Evolutionary conservation across 1,139 yeast genomes (phyloP), one percentile per base, ranked within the genome.

Genomic region (Debaryomyces udenii): DNA sequence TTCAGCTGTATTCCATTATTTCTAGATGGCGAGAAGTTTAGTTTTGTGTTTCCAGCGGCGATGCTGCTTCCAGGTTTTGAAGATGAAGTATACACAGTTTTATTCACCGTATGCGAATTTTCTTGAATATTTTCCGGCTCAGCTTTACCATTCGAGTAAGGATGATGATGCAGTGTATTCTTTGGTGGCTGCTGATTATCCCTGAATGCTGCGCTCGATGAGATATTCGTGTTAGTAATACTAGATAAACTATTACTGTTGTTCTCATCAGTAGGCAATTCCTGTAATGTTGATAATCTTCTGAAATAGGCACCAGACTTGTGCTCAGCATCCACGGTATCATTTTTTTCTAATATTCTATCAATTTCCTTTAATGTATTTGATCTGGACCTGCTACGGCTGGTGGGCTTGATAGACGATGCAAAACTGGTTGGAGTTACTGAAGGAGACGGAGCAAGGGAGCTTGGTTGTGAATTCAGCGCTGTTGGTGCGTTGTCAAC

Each of bases 301-400:
- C 86, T 72, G 56, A 85, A 84, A 55, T 84, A 85, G 27, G 88
- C 90, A 11, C 82, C 81, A 39, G 80, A 76, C 56, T 75, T 76
- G 45, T 68, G 74, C 45, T 74, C 78, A 6, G 71, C 61, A 48
- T 66, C 74, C 9, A 65, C 74, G 38, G 52, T 61, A 27, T 70
- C 77, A 44, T 60, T 66, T 45, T 67, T 69, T 38, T 70, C 76
- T 34, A 71, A 51, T 31, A 71, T 64, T 39, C 54, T 56, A 47
- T 72, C 74, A 14, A 70, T 64, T 45, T 71, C 76, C 39, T 59
- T 62, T 38, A 69, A 50, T 0, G 76, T 70, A 42, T 70, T 69
- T 5, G 76, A 69, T 38, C 76, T 51, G 6, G 67, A 60, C 42
- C 76, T 54, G 37, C 39, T 49, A 22, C 55, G 33, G n/a, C 54